Base-by-base conservation (phyloP, 805 yeast genomes). In the Metschnikowia rubicola region DNA sequence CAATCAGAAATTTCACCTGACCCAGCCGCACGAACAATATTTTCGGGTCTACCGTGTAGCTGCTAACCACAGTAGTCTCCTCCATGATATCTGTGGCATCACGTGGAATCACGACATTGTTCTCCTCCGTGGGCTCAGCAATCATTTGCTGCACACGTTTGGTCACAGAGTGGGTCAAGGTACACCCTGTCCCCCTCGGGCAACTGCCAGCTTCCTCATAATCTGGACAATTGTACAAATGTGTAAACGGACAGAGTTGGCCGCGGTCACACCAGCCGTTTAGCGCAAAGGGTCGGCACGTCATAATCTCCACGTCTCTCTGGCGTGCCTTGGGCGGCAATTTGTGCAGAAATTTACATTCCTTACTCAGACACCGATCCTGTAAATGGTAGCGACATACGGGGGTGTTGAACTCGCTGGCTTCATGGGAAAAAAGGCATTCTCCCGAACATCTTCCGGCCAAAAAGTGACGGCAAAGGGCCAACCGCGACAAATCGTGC, bases 231-330 rank as follows among this genome's bases (percentile, higher is more conserved):
- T 79, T 78, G 54, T 70, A 75, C 12, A 66, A 63, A 59, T 87
- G 96, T 32, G 75, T 63, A 39, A 77, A 74, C 6, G 75, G 71
- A 59, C 95, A 87, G 30, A 57, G 52, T 26, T 65, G 58, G 0
- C 94, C 96, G 21, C 78, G 62, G 30, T 69, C 76, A 63, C 95
- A 88, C 66, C 78, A 85, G 1, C 91, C 90, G 13, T 79, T 78
- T 31, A 82, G 56, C 4, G 91, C 77, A 67, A 87, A 88, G 29
- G 77, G 81, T 19, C 88, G 70, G 58, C 96, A 87, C 0, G 80
- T 69, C 59, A 71, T 65, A 3, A 81, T 65, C 29, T 69, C 73
- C 37, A 51, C 38, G 61, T 56, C 28, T 54, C 63, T 34, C 72
- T 79, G 43, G 57, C 57, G 67, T 71, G 75, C 64, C 75, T 87